Evolutionary conservation across 2,329 filamentous ascomycete genomes (phyloP), one percentile per base, ranked within the genome.

Genomic region (Fusarium goolgardi): DNA sequence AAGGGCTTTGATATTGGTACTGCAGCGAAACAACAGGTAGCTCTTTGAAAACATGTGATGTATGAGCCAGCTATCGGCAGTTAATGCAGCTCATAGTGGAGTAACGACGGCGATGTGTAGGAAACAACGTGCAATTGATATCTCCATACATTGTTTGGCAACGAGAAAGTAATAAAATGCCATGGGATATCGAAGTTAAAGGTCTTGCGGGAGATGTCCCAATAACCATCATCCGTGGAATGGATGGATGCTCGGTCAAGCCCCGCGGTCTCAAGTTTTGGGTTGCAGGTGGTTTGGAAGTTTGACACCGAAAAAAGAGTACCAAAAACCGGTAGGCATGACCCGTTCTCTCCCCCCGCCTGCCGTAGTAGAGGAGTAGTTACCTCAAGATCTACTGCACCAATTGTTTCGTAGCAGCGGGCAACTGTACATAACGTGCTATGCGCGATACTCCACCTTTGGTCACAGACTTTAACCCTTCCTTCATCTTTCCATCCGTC

Each of bases 391-490:
- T 52, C 50, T 55, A 62, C 52, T 46, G 43, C 41, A 40, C 58
- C 45, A 68, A 54, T 65, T 60, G 43, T 46, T 63, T 52, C 60
- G 53, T 51, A 53, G 46, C 25, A 27, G 34, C 18, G 39, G 25
- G 18, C 45, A 47, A 57, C 39, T 54, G 20, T 35, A 46, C 55
- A 62, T 52, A 51, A 69, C 50, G 58, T 56, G 21, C n/a, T 51
- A 51, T 51, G 54, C 27, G 59, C 51, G 41, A 57, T 64, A 43
- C 67, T 60, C 67, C 66, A 60, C 67, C 67, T 31, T 43, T 50
- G 52, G 47, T 37, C 58, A 51, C 54, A 52, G 58, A 70, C 53
- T n/a, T 70, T 43, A 53, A 64, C 35, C 47, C 52, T 64, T 40
- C 51, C 52, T 64, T 40, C 67, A 67, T 55, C 67, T 59, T 57